phyloP scores from a whole-genome alignment of 768 basidiomycete genomes.

The Amanita brunnescens region DNA sequence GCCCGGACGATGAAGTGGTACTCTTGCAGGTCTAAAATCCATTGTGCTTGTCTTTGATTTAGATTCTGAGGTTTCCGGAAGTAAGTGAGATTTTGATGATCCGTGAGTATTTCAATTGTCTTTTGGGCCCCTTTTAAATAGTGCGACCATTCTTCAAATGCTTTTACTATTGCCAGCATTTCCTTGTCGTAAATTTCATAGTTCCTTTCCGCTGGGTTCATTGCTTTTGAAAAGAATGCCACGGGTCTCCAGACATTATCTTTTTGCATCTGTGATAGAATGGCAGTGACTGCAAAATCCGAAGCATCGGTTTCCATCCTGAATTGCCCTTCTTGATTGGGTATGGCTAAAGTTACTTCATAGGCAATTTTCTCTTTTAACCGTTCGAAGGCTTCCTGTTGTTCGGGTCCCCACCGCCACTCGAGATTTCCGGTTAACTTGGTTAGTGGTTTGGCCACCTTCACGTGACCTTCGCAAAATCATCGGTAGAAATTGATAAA shows the following conservation, averaged over 20 bases:
- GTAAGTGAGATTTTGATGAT: slow-evolving; percentile 11
- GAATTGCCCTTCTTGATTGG: slow-evolving; percentile 10
- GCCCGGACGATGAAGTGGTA: slow-evolving; percentile 28
- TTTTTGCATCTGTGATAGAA: slow-evolving; percentile 19
- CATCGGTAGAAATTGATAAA: slow-evolving; percentile 37
- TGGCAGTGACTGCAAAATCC: slow-evolving; percentile 19
- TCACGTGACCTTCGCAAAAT: slow-evolving; percentile 28
- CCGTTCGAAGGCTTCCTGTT: slow-evolving; percentile 18
- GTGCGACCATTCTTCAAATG: slow-evolving; percentile 20
- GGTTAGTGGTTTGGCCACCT: slow-evolving; percentile 23
- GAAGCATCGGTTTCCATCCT: slow-evolving; percentile 23
- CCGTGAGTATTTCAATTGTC: slow-evolving; percentile 21
- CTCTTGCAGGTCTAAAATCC: slow-evolving; percentile 26
- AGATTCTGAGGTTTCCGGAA: slow-evolving; percentile 33
- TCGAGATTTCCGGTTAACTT: slow-evolving; percentile 18
- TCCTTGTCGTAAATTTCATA: slow-evolving; percentile 46
- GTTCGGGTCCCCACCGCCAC: slow-evolving; percentile 14
- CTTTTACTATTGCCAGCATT: slow-evolving; percentile 32
- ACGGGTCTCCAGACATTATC: slow-evolving; percentile 25
- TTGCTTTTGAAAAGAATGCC: slow-evolving; percentile 25
- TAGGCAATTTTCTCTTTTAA: slow-evolving; percentile 17
- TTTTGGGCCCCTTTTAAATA: slow-evolving; percentile 14
- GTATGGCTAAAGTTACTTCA: slow-evolving; percentile 15
- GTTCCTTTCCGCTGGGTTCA: slow-evolving; percentile 29
- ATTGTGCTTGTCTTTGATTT: slow-evolving; percentile 32